Base-by-base conservation (phyloP, 2,329 filamentous ascomycete species). In the Dothideomycetes sp. region DNA sequence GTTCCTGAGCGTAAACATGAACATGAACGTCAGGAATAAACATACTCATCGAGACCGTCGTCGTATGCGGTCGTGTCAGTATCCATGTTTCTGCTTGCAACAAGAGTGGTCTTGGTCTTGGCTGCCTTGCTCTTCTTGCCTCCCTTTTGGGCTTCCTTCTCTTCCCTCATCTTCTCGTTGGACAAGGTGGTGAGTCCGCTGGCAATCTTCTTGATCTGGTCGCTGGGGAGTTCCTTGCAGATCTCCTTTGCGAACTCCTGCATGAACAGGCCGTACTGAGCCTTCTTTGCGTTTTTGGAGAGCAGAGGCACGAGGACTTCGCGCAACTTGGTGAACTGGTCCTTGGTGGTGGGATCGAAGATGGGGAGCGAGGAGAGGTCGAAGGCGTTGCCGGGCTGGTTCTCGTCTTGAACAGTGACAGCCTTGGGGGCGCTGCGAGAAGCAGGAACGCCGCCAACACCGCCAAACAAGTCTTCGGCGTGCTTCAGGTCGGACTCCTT, bases 111-210 rank as follows among this genome's bases (percentile, higher is more conserved):
- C 78, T 98, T 98, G 27, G 83, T 94, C 78, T 96, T 96, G 47
- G 85, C 83, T 4, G 88, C 88, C 76, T 96, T 96, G 53, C 73
- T 79, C 78, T 96, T 98, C 83, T 96, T 98, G 56, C 82, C 84
- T 41, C 84, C 80, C 73, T 94, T 95, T 50, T 94, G 86, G 3
- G 84, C 78, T 4, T 82, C 80, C 74, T 96, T 95, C 74, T 98
- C 91, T 64, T 95, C 88, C 71, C 87, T 93, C 82, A 96, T 82
- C 74, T 94, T 95, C 76, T 96, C 91, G 61, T 98, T 98, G 60
- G 85, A 76, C 43, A 94, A 73, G 4, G 87, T 82, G n/a, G 88
- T 94, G 56, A 98, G 66, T 4, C 76, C 74, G 62, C 84, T 93
- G 10, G 86, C 78, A 50, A 94, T 77, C 73, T 96, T 96, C 76